Percentiles rank a stretch among this genome's conserved stretches.
phyloP scores from a whole-genome alignment of 2,329 filamentous ascomycete genomes.

The Tricladium varicosporioides region DNA sequence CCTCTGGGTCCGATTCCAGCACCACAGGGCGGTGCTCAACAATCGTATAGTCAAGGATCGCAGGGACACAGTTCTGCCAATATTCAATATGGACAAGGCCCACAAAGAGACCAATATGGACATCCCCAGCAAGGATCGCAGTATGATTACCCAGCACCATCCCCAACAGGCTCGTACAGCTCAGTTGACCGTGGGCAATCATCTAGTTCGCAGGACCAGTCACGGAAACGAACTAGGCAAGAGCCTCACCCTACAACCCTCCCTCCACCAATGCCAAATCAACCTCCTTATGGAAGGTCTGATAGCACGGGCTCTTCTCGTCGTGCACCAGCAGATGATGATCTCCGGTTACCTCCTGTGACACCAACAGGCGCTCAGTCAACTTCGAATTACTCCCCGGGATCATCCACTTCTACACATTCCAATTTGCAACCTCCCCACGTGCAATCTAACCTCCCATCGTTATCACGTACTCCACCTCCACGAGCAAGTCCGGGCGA shows the following conservation, averaged over 20 bases:
- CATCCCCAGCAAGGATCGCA: constrained; percentile 11
- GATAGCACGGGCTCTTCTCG: constrained; percentile 22
- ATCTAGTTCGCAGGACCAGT: neutral
- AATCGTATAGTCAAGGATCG: neutral
- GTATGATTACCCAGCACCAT: constrained; percentile 35
- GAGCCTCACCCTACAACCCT: constrained; percentile 36
- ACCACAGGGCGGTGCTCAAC: constrained; percentile 1
- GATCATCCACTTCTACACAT: constrained; percentile 31
- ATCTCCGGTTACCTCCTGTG: constrained; percentile 34
- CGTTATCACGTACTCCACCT: constrained; percentile 31
- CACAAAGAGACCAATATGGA: neutral
- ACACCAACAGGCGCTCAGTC: constrained; percentile 26
- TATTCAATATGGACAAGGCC: neutral
- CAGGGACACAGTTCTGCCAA: neutral
- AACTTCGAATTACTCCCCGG: constrained; percentile 32
- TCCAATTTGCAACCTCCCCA: constrained; percentile 29
- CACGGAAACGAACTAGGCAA: constrained; percentile 30
- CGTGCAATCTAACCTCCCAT: constrained; percentile 22
- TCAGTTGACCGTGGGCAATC: constrained; percentile 19
- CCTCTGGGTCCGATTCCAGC: constrained; percentile 32
- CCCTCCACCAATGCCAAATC: constrained; percentile 36
- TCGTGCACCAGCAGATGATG: constrained; percentile 31
- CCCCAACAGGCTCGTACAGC: constrained; percentile 33
- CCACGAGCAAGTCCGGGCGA: constrained; percentile 30
- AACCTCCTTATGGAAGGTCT: constrained; percentile 26